Conservation (phyloP, 148 eudicot genomes). For the Chenopodium berlandieri region DNA sequence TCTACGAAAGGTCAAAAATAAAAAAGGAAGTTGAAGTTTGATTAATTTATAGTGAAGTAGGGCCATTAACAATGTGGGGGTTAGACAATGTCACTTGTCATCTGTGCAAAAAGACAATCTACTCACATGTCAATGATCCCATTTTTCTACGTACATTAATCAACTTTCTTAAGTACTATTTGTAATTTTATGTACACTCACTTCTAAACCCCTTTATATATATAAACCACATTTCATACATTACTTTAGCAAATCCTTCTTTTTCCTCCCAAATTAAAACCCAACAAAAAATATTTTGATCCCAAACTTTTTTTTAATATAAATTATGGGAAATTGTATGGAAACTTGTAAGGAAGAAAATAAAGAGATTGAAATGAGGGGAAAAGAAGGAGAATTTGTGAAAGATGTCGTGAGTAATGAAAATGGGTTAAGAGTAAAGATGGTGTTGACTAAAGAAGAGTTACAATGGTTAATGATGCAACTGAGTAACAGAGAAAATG, state of each 20-base stretch:
- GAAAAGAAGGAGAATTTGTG: slow-evolving; percentile 18
- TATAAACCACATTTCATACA: slow-evolving; percentile 17
- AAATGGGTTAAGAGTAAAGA: slow-evolving; percentile 50
- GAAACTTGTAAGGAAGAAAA: slow-evolving; percentile 28
- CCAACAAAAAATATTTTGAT: neutral
- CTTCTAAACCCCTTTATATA: neutral
- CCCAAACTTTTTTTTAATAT: neutral
- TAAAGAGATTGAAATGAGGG: slow-evolving; percentile 2
- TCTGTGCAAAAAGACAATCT: slow-evolving; percentile 23
- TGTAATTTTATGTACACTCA: neutral
- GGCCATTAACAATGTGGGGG: slow-evolving; percentile 33
- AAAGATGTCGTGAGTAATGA: slow-evolving; percentile 16
- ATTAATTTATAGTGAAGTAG: slow-evolving; percentile 12
- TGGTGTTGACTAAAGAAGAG: slow-evolving; percentile 78
- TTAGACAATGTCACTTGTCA: slow-evolving; percentile 25
- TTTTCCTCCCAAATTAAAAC: neutral
- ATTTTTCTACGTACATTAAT: slow-evolving; percentile 25
- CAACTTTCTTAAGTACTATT: neutral
- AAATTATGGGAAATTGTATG: slow-evolving; percentile 63
- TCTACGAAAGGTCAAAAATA: neutral
- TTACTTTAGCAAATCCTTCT: slow-evolving; percentile 6
- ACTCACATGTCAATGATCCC: neutral
- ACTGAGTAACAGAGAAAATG: slow-evolving; percentile 26
- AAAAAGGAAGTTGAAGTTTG: neutral
- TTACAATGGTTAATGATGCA: slow-evolving; percentile 54